Conservation (phyloP, 2,329 filamentous ascomycete genomes). For the Pseudomassariella vexata region DNA sequence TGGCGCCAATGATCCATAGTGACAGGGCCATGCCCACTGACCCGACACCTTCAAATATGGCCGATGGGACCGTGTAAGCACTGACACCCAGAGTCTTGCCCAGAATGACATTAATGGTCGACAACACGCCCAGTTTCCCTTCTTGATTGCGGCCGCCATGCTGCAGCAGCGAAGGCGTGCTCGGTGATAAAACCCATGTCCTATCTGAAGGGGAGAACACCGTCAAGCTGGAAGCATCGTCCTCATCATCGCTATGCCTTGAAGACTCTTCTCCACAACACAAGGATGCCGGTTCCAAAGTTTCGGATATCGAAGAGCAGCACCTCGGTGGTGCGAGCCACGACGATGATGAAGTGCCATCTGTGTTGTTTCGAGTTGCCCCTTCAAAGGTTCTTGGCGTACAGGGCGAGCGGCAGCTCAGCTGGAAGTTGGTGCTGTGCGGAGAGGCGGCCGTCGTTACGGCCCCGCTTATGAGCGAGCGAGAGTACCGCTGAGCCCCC, state of each 20-base stretch:
- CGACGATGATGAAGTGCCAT: too few relatives aligned
- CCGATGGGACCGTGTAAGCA: constrained; percentile 50
- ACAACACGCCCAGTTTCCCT: constrained; percentile 28
- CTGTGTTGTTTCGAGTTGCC: not conserved
- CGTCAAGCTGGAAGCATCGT: constrained; percentile 11
- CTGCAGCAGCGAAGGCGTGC: constrained; percentile 11
- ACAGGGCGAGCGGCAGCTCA: constrained; percentile 25
- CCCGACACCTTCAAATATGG: constrained; percentile 49
- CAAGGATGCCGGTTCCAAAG: constrained; percentile 4
- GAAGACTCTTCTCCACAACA: not conserved
- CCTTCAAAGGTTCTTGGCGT: constrained; percentile 12
- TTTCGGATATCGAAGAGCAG: constrained; percentile 10
- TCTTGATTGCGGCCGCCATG: constrained; percentile 10
- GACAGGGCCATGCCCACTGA: constrained; percentile 48
- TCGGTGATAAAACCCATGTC: constrained; percentile 15
- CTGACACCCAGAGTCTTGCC: constrained; percentile 34
- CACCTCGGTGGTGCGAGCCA: constrained; percentile 12
- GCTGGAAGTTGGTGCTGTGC: constrained; percentile 20
- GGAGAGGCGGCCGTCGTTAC: constrained; percentile 22
- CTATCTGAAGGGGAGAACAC: constrained; percentile 13
- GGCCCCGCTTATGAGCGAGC: constrained; percentile 14
- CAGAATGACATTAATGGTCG: constrained; percentile 30
- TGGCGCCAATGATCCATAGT: constrained; percentile 46
- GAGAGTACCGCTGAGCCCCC: constrained; percentile 9
- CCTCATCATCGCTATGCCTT: constrained; percentile 4